A percentile compares a stretch with the other conserved stretches of the same genome.
These are phyloP conservation scores for Vitis hybrid DNA, from an alignment of 177 flowering plant species.

Conservation along the genomic window DNA sequence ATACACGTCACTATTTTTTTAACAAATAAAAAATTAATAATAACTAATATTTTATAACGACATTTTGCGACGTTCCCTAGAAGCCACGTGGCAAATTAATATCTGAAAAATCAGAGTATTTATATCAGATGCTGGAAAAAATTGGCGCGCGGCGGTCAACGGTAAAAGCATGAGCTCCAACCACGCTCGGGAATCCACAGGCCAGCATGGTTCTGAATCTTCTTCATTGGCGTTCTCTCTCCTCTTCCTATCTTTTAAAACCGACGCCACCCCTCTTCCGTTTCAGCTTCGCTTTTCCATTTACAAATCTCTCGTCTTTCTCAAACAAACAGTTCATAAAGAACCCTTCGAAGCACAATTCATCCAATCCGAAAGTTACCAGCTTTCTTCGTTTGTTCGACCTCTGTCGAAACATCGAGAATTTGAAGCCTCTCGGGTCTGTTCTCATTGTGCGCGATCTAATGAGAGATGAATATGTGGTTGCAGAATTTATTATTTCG, in stretches of 20 bases:
- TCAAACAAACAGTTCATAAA: not conserved
- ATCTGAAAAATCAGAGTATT: no score
- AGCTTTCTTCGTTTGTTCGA: constrained; percentile 20
- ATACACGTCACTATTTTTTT: no score
- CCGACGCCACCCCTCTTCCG: not conserved
- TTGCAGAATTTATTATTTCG: constrained; percentile 18
- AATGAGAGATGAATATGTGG: constrained; percentile 11
- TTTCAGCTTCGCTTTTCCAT: not conserved
- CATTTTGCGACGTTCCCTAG: no score
- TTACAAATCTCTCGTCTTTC: not conserved
- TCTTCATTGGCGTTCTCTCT: not conserved
- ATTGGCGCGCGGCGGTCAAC: no score
- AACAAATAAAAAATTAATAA: no score
- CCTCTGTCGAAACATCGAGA: constrained; percentile 17
- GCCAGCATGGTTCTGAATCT: constrained; percentile 3
- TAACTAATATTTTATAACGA: no score
- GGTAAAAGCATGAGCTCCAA: no score
- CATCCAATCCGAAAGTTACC: not conserved
- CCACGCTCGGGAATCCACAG: not conserved
- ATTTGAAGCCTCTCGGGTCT: constrained; percentile 36
- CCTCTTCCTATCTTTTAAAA: not conserved
- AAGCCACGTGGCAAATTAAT: no score
- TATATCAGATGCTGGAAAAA: no score
- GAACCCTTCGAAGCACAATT: no score
- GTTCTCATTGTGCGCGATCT: constrained; percentile 33